These are phyloP conservation scores for Penicillium turbatum DNA, from an alignment of 495 filamentous ascomycete species.

Conservation along the genomic window DNA sequence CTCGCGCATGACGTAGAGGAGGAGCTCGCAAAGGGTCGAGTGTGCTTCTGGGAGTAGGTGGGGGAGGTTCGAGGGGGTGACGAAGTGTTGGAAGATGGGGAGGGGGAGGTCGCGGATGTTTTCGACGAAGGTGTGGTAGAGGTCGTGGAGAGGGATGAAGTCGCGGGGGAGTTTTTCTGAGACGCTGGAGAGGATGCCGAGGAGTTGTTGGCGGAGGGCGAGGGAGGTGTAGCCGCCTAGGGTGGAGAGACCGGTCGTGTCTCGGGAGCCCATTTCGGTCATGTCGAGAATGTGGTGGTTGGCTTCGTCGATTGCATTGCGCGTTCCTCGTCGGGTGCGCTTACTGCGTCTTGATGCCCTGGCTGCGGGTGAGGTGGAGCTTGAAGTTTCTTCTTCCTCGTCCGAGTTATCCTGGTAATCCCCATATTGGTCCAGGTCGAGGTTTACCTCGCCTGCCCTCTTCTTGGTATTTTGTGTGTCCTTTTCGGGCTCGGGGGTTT, in stretches of 20 bases:
- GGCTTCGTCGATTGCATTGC: constrained; percentile 20
- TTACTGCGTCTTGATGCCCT: constrained; percentile 21
- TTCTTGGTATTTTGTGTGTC: constrained; percentile 31
- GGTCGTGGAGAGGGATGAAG: constrained; percentile 50
- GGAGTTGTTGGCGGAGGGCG: constrained; percentile 58
- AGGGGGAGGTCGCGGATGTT: constrained; percentile 63
- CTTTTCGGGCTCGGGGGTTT: constrained; percentile 27
- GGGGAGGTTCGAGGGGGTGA: constrained; percentile 52
- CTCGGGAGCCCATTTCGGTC: background rate
- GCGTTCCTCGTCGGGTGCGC: constrained; percentile 33
- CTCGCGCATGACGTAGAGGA: constrained; percentile 62
- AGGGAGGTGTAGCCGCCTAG: constrained; percentile 57
- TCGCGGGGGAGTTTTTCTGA: constrained; percentile 33
- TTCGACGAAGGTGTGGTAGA: constrained; percentile 66
- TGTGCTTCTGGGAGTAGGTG: constrained; percentile 43
- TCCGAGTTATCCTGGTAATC: constrained; percentile 52
- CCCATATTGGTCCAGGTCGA: constrained; percentile 54
- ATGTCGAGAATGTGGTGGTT: background rate
- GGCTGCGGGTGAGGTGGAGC: background rate
- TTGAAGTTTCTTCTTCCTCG: constrained; percentile 29
- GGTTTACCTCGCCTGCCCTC: constrained; percentile 48
- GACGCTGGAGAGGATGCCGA: constrained; percentile 51
- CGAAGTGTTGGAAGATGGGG: constrained; percentile 65
- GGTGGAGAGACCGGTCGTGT: constrained; percentile 24
- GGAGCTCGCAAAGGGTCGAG: constrained; percentile 58